Evolutionary conservation across 495 filamentous ascomycete species (phyloP).

Genomic region (Podospora australis): DNA sequence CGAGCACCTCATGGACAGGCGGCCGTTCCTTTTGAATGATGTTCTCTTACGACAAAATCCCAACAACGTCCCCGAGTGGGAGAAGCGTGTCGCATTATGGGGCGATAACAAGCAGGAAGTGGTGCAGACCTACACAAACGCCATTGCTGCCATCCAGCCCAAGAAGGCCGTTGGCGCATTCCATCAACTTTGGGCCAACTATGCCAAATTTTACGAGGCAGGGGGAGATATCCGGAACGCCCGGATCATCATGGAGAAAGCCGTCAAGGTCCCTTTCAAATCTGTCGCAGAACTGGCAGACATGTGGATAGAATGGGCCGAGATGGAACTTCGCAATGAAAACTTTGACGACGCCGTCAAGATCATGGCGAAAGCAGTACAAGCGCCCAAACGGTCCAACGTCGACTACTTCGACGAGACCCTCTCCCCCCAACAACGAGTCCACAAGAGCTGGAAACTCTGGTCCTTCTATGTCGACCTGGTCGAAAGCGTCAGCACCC

Average conservation of each 20-base stretch:
- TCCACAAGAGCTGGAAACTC: conserved; percentile 99
- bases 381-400: conserved; percentile 87
- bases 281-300: conserved; percentile 92
- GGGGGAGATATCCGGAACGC: conserved; percentile 81
- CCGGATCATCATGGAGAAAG: conserved; percentile 92
- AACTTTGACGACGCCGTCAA: conserved; percentile 92
- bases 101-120: conserved; percentile 86
- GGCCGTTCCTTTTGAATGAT: conserved; percentile 95
- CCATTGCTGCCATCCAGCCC: conserved; percentile 85
- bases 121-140: conserved; percentile 91
- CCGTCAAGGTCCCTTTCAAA: conserved; percentile 94
- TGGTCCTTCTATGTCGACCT: conserved; percentile 99
- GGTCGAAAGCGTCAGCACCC: conserved; percentile 83
- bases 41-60: conserved; percentile 93
- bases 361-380: conserved; percentile 95
- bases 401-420: conserved; percentile 98
- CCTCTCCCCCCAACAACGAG: conserved; percentile 86
- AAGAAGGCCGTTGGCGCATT: conserved; percentile 94
- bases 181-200: conserved; percentile 93
- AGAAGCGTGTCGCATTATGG: conserved; percentile 92
- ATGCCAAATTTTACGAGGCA: conserved; percentile 94
- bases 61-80: conserved; percentile 95
- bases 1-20: conserved; percentile 94
- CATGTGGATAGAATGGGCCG: conserved; percentile 98
- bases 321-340: conserved; percentile 92